Conservation (phyloP, 208 protist genomes). For the Acanthamoeba pearcei region DNA sequence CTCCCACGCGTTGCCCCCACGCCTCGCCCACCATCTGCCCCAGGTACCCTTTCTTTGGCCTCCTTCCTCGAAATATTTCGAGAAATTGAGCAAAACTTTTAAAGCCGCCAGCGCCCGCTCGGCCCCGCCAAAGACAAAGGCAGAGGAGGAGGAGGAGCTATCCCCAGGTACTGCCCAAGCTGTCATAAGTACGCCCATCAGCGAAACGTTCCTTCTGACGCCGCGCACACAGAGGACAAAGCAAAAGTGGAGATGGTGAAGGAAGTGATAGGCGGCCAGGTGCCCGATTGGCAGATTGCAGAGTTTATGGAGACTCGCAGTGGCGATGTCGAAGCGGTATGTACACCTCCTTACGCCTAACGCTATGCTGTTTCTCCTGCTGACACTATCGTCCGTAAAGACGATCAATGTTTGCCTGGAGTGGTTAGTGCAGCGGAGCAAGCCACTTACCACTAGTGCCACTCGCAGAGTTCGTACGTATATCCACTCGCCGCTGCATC, state of each 20-base stretch:
- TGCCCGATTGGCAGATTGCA: conserved; percentile 15
- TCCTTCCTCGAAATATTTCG: neutral
- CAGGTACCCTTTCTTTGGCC: neutral
- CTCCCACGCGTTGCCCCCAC: neutral
- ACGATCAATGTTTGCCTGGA: neutral
- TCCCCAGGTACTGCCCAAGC: too few species aligned
- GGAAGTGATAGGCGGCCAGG: neutral
- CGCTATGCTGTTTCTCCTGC: neutral
- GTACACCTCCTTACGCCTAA: neutral
- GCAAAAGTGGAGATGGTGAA: conserved; percentile 11
- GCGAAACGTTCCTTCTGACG: too few species aligned
- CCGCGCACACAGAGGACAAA: too few species aligned
- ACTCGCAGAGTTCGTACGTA: neutral
- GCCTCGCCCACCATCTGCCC: neutral
- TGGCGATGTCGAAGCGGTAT: conserved; percentile 1
- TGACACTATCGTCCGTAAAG: neutral
- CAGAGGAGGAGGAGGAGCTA: too few species aligned
- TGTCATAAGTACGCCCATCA: too few species aligned
- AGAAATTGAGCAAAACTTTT: neutral
- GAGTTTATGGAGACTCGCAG: neutral
- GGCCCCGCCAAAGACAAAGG: too few species aligned
- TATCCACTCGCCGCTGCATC: neutral
- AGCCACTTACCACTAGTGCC: neutral
- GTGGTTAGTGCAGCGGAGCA: neutral
- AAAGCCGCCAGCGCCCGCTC: too few species aligned